phyloP scores from a whole-genome alignment of 2,329 filamentous ascomycete species.

The Colletotrichum cuscutae region DNA sequence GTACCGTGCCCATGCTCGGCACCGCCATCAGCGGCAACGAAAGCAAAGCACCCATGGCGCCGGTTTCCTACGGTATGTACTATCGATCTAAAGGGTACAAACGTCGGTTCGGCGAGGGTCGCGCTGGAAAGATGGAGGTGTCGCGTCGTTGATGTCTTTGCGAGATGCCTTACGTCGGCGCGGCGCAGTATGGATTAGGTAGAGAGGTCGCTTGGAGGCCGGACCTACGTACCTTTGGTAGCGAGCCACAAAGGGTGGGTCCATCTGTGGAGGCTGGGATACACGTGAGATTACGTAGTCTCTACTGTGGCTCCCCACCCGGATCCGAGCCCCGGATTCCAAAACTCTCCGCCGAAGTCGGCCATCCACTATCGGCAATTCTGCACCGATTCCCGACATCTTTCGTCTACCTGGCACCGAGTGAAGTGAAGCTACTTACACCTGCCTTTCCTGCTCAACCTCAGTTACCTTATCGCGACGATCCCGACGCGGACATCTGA shows the following conservation, averaged over 20 bases:
- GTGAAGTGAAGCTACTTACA: too few relatives aligned
- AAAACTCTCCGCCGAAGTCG: not conserved
- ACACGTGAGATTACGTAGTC: conserved; percentile 19
- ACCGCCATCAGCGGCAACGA: conserved; percentile 90
- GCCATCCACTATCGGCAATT: not conserved
- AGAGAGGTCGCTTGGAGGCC: not conserved
- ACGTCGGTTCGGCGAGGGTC: not conserved
- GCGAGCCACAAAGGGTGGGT: not conserved
- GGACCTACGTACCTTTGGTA: too few relatives aligned
- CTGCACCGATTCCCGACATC: conserved; percentile 2
- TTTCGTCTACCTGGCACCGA: not conserved
- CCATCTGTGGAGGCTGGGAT: not conserved
- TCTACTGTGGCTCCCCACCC: not conserved
- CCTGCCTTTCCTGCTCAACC: not conserved
- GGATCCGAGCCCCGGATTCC: not conserved
- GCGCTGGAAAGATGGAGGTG: not conserved
- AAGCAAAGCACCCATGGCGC: conserved; percentile 86
- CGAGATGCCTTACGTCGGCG: not conserved
- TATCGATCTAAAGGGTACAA: not conserved
- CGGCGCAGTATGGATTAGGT: not conserved
- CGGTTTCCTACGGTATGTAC: not conserved
- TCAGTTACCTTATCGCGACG: not conserved
- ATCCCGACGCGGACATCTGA: not conserved
- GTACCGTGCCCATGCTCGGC: conserved; percentile 86
- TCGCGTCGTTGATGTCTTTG: not conserved